Evolutionary conservation across 75 land plant species (phyloP).

Genomic region (Azolla pinnata): DNA sequence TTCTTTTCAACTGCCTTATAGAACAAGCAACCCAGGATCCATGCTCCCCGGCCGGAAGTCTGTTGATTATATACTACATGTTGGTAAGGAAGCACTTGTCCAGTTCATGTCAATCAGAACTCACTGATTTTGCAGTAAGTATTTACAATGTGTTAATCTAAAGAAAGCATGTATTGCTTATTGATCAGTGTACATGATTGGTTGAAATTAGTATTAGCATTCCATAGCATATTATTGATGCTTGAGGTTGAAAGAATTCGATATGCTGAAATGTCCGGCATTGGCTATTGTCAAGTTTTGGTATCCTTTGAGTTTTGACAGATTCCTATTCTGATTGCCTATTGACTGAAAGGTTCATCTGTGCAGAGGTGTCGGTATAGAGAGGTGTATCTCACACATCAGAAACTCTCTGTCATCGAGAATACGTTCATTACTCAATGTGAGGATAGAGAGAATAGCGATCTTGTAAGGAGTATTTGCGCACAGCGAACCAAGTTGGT

Average conservation of each 20-base stretch:
- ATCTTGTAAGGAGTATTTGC: constrained; percentile 31
- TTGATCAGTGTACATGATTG: neutral
- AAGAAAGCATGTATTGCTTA: neutral
- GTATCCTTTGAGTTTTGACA: too few relatives aligned
- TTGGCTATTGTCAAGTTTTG: neutral
- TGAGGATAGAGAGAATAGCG: constrained; percentile 25
- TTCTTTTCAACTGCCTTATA: constrained; percentile 54
- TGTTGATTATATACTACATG: constrained; percentile 73
- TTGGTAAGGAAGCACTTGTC: constrained; percentile 39
- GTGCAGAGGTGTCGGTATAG: constrained; percentile 64
- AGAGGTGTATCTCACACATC: constrained; percentile 65
- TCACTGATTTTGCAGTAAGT: neutral
- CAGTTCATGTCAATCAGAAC: neutral
- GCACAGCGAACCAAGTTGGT: constrained; percentile 54
- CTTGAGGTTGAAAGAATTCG: too few relatives aligned
- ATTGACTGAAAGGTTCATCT: constrained; percentile 4
- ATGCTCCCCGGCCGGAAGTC: constrained; percentile 59
- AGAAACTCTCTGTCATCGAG: constrained; percentile 41
- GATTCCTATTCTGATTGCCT: too few relatives aligned
- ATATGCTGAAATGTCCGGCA: neutral
- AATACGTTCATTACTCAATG: constrained; percentile 32
- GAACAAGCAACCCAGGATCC: constrained; percentile 50
- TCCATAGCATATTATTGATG: too few relatives aligned
- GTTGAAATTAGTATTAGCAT: neutral
- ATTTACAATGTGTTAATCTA: neutral